phyloP scores from a whole-genome alignment of 441 rosid genomes.

The Populus hybrid region DNA sequence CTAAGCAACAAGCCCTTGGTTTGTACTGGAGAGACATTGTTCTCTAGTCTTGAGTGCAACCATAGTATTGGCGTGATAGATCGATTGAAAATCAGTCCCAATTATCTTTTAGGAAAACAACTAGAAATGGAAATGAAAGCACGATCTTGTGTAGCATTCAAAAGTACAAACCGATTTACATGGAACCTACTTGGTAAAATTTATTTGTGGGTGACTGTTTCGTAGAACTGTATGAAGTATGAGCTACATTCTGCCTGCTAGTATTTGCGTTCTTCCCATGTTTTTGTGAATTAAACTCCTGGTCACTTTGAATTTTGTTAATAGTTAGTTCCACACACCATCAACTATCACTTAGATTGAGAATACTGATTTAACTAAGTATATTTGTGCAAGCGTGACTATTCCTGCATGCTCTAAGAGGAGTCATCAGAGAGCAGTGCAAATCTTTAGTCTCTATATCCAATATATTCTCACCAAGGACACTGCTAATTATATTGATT shows the following conservation, averaged over 20 bases:
- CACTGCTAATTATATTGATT: not conserved
- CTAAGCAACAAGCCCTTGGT: not conserved
- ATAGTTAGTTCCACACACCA: not conserved
- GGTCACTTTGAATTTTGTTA: not conserved
- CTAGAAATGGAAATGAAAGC: not conserved
- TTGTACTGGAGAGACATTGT: not conserved
- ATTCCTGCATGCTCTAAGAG: not conserved
- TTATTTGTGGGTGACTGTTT: not conserved
- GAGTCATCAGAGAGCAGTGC: not conserved
- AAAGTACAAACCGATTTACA: not conserved
- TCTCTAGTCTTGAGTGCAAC: not conserved
- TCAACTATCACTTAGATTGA: not conserved
- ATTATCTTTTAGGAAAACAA: not conserved
- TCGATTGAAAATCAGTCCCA: not conserved
- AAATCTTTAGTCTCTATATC: not conserved
- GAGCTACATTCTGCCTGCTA: not conserved
- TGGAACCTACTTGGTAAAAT: not conserved
- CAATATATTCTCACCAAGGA: not conserved
- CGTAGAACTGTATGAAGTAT: not conserved
- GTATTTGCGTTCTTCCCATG: not conserved
- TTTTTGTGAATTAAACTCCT: not conserved
- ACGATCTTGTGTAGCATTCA: not conserved
- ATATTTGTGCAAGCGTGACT: not conserved
- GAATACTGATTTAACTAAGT: not conserved
- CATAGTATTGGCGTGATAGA: not conserved